phyloP scores from a whole-genome alignment of 2,329 filamentous ascomycete species.

The Fusarium miscanthi region DNA sequence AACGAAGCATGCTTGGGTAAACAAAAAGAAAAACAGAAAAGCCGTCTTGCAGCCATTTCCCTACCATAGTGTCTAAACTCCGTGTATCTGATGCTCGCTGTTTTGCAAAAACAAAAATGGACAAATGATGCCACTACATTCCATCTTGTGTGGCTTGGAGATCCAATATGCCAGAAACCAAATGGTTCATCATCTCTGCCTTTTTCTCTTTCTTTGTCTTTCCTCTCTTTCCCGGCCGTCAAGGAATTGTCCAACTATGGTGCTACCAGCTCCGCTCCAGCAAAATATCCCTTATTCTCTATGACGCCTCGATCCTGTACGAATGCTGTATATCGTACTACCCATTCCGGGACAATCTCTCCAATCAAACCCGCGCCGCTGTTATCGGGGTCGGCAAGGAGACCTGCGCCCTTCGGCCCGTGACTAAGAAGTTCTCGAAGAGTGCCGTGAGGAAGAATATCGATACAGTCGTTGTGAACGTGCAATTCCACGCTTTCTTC shows the following conservation, averaged over 20 bases:
- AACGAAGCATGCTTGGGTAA: slow-evolving; percentile 95
- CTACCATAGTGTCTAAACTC: slow-evolving; percentile 44
- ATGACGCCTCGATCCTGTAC: slow-evolving; percentile 94
- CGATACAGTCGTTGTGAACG: slow-evolving; percentile 93
- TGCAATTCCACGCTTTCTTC: slow-evolving; percentile 84
- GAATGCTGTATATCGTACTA: slow-evolving; percentile 96
- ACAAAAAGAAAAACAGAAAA: slow-evolving; percentile 28
- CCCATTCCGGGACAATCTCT: slow-evolving; percentile 89
- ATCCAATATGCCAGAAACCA: slow-evolving; percentile 22
- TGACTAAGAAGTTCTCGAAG: slow-evolving; percentile 84
- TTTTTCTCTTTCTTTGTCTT: not conserved
- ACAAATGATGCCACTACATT: slow-evolving; percentile 30
- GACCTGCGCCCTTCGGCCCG: slow-evolving; percentile 76
- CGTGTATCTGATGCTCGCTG: slow-evolving; percentile 51
- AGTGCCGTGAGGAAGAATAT: slow-evolving; percentile 88
- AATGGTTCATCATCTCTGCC: not conserved
- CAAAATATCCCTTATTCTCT: slow-evolving; percentile 98
- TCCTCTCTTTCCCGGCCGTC: not conserved
- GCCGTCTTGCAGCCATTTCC: slow-evolving; percentile 42
- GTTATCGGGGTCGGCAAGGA: slow-evolving; percentile 72
- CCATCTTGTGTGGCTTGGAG: slow-evolving; percentile 26
- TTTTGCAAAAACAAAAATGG: slow-evolving; percentile 41
- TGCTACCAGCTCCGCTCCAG: slow-evolving; percentile 76
- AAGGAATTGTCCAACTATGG: slow-evolving; percentile 30
- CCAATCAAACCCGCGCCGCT: slow-evolving; percentile 72